Percentiles rank a stretch among this genome's conserved stretches.
phyloP scores from a whole-genome alignment of 345 rosid species.

The Aegle marmelos region DNA sequence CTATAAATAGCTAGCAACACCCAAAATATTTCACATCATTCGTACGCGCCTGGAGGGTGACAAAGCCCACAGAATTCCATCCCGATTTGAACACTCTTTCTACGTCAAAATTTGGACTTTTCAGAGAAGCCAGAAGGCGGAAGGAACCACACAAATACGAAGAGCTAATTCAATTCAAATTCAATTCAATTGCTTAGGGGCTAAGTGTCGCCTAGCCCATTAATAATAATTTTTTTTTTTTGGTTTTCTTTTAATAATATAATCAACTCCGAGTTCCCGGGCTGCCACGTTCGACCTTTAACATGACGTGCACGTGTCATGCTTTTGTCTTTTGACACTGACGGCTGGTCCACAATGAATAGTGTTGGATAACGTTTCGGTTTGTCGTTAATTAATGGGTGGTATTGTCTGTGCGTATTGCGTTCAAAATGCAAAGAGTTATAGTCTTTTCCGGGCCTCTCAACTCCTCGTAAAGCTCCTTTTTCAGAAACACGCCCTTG shows the following conservation, averaged over 20 bases:
- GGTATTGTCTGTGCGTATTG: too few species aligned
- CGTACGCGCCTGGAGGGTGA: neutral
- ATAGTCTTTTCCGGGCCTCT: too few species aligned
- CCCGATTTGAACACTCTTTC: neutral
- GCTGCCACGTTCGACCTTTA: slow-evolving; percentile 10
- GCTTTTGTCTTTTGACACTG: neutral
- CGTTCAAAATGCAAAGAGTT: too few species aligned
- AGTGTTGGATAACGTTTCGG: neutral
- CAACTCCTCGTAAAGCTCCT: too few species aligned
- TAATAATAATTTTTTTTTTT: neutral
- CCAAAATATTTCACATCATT: too few species aligned
- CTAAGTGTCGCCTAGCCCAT: neutral
- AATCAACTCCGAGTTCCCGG: neutral
- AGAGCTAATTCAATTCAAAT: too few species aligned
- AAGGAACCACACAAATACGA: neutral
- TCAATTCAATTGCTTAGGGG: neutral
- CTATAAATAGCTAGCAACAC: too few species aligned
- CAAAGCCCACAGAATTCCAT: neutral
- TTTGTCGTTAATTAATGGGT: neutral
- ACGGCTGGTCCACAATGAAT: neutral
- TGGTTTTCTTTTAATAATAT: neutral
- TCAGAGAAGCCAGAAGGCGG: neutral
- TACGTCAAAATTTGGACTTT: neutral
- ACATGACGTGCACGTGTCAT: neutral
- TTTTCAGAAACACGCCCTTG: too few species aligned